Percentiles rank a stretch among this genome's conserved stretches.
These are phyloP conservation scores for Auricularia sp. DNA, from an alignment of 768 basidiomycete species.

Conservation along the genomic window DNA sequence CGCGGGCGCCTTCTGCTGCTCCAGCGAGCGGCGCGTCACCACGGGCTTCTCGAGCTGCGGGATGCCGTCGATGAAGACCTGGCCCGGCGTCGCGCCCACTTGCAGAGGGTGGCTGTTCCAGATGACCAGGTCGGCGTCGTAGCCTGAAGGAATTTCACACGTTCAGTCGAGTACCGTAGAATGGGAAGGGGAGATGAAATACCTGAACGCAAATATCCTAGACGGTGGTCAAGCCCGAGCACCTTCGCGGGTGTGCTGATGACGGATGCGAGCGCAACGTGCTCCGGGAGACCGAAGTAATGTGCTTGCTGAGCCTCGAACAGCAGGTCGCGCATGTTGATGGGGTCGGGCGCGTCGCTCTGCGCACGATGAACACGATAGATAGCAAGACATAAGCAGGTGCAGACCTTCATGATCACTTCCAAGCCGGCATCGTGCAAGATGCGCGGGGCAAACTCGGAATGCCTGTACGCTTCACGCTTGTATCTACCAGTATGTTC, in stretches of 20 bases:
- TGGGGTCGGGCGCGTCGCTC: conserved; percentile 35
- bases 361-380: conserved; percentile 19
- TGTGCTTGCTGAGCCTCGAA: conserved; percentile 81
- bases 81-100: conserved; percentile 68
- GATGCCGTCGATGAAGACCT: conserved; percentile 81
- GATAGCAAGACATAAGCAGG: conserved; percentile 29
- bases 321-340: conserved; percentile 64
- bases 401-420: conserved; percentile 22
- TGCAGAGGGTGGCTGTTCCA: conserved; percentile 73
- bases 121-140: conserved; percentile 69
- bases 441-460: conserved; percentile 29
- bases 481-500: conserved; percentile 14
- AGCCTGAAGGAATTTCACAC: conserved; percentile 30
- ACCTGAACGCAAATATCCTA: conserved; percentile 66
- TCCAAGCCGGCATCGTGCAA: conserved; percentile 23
- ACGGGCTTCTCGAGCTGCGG: conserved; percentile 39
- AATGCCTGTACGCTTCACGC: conserved; percentile 28
- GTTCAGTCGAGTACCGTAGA: neutral
- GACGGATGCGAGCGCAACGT: conserved; percentile 62
- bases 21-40: conserved; percentile 18
- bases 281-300: conserved; percentile 64
- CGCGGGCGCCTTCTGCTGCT: conserved; percentile 33
- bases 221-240: conserved; percentile 68
- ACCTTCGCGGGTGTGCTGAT: conserved; percentile 62
- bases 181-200: neutral